phyloP scores from a whole-genome alignment of 2,329 filamentous ascomycete genomes.

The Coleophoma cylindrospora region DNA sequence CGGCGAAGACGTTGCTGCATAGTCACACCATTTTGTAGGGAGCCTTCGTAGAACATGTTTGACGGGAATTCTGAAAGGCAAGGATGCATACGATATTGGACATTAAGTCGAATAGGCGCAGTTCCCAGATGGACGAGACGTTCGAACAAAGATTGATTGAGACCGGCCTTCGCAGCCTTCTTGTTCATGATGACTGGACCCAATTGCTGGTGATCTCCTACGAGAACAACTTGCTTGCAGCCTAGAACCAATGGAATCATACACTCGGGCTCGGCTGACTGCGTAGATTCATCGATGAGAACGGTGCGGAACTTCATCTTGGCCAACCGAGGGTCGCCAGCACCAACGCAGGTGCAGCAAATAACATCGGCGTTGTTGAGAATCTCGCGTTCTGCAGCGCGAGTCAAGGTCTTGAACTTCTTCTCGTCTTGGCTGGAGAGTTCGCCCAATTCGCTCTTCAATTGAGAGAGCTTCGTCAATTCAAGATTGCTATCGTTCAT shows the following conservation, averaged over 20 bases:
- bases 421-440: slow-evolving; percentile 95
- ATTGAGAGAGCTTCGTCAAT: slow-evolving; percentile 82
- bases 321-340: slow-evolving; percentile 87
- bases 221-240: slow-evolving; percentile 98
- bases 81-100: slow-evolving; percentile 98
- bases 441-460: slow-evolving; percentile 89
- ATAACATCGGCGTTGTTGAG: slow-evolving; percentile 94
- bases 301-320: slow-evolving; percentile 99
- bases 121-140: slow-evolving; percentile 89
- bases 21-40: slow-evolving; percentile 92
- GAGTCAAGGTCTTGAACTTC: slow-evolving; percentile 94
- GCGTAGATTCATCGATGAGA: slow-evolving; percentile 95
- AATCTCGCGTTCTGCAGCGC: slow-evolving; percentile 91
- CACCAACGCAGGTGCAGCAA: slow-evolving; percentile 97
- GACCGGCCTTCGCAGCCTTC: slow-evolving; percentile 94
- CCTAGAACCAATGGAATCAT: slow-evolving; percentile 97
- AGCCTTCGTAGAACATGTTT: slow-evolving; percentile 99
- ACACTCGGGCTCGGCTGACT: slow-evolving; percentile 96
- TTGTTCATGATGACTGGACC: slow-evolving; percentile 99
- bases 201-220: slow-evolving; percentile 96
- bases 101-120: slow-evolving; percentile 86
- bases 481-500: slow-evolving; percentile 97
- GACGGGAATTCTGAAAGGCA: slow-evolving; percentile 96
- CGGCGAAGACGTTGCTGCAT: slow-evolving; percentile 81
- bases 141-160: slow-evolving; percentile 98